phyloP scores from a whole-genome alignment of 371 early-diverging fungal genomes.

The Thermomucor indicae-seudaticae region DNA sequence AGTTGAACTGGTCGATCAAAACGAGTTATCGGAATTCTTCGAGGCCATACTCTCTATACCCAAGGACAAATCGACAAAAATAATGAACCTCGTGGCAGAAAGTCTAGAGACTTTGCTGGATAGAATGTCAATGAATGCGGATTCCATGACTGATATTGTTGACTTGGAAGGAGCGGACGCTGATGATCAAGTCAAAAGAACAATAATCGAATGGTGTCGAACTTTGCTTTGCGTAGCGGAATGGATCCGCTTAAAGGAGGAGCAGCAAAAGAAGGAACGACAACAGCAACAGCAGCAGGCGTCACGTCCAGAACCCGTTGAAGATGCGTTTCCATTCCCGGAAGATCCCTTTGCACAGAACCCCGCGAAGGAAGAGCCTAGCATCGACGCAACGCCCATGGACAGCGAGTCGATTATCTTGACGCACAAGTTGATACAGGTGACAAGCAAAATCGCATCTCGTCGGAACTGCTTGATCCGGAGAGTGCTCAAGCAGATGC shows the following conservation, averaged over 20 bases:
- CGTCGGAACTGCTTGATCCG: slow-evolving; percentile 3
- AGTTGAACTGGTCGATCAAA: slow-evolving; percentile 1
- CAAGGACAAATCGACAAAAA: slow-evolving; percentile 1
- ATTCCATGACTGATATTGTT: slow-evolving; percentile 8
- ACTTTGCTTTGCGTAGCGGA: slow-evolving; percentile 24
- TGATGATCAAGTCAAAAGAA: slow-evolving; percentile 7
- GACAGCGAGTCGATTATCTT: slow-evolving; percentile 16
- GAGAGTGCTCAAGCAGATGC: slow-evolving; percentile 3
- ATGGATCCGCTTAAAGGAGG: slow-evolving; percentile 20
- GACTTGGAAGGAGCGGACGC: slow-evolving; percentile 11
- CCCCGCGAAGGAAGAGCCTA: too few species aligned
- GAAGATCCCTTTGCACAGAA: too few species aligned
- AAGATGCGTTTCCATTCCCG: too few species aligned
- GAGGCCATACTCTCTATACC: slow-evolving; percentile 2
- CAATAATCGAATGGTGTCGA: slow-evolving; percentile 36
- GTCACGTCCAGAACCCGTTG: not conserved
- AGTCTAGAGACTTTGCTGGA: slow-evolving; percentile 38
- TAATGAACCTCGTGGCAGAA: slow-evolving; percentile 27
- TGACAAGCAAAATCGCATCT: slow-evolving; percentile 18
- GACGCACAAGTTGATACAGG: slow-evolving; percentile 30
- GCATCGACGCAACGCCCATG: too few species aligned
- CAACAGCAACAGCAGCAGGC: not conserved
- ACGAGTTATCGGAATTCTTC: slow-evolving; percentile 3
- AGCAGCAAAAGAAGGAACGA: not conserved
- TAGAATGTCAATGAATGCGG: slow-evolving; percentile 32